Conservation (phyloP, 495 filamentous ascomycete species). For the Lichina pygmaea region DNA sequence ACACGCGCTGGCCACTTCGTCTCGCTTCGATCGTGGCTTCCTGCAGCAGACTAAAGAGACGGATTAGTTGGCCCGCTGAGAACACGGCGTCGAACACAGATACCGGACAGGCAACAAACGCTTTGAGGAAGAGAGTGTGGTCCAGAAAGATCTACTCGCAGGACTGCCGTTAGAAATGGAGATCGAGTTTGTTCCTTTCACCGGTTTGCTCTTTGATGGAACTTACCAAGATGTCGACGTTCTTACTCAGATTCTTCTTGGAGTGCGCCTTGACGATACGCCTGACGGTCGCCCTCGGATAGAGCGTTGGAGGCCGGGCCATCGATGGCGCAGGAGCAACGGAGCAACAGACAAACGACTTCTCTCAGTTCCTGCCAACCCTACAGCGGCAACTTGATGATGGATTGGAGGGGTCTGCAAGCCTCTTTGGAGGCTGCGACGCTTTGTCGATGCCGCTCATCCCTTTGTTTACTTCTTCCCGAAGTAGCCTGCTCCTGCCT, state of each 20-base stretch:
- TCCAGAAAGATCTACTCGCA: constrained; percentile 50
- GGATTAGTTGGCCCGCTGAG: background rate
- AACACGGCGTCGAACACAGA: background rate
- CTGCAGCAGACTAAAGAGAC: constrained; percentile 40
- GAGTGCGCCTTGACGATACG: constrained; percentile 78
- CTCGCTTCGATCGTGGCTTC: constrained; percentile 58
- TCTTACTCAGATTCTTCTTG: constrained; percentile 52
- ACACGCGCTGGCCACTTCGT: constrained; percentile 39
- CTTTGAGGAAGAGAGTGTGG: constrained; percentile 74
- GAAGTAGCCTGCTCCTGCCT: too few species aligned
- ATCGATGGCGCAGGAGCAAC: constrained; percentile 8
- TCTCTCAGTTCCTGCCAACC: too few species aligned
- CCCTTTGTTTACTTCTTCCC: too few species aligned
- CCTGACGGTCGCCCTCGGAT: constrained; percentile 62
- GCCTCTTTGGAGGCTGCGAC: too few species aligned
- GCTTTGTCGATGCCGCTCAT: too few species aligned
- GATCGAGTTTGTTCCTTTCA: too few species aligned
- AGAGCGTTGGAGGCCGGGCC: constrained; percentile 39
- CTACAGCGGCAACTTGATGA: too few species aligned
- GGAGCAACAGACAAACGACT: too few species aligned
- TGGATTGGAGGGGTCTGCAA: too few species aligned
- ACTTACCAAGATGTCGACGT: constrained; percentile 62
- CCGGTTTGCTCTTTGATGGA: too few species aligned
- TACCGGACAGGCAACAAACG: constrained; percentile 18
- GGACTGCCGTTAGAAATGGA: background rate